phyloP scores from a whole-genome alignment of 208 protist genomes.

The Tetramitus jugosus region DNA sequence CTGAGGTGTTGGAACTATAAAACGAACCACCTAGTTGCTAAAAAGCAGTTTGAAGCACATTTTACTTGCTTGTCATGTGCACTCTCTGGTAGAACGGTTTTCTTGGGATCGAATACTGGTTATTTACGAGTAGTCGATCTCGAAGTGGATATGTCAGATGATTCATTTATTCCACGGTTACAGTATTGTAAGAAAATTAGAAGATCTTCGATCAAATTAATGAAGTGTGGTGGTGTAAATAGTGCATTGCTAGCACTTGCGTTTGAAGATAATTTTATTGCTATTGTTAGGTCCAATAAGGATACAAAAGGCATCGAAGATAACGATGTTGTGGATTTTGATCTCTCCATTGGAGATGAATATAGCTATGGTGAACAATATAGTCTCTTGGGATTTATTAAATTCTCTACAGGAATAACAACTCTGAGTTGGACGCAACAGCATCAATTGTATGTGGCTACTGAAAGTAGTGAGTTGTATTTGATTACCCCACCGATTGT shows the following conservation, averaged over 20 bases:
- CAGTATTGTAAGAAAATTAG: neutral
- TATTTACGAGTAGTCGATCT: slow-evolving; percentile 4
- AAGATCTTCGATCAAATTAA: neutral
- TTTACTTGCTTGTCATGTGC: neutral
- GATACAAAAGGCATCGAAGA: neutral
- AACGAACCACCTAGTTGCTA: neutral
- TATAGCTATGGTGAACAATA: neutral
- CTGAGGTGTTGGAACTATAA: slow-evolving; percentile 15
- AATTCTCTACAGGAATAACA: neutral
- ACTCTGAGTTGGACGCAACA: neutral
- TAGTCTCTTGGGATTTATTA: neutral
- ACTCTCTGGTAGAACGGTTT: neutral
- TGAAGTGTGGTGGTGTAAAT: neutral
- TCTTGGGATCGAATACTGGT: neutral
- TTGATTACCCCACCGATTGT: neutral
- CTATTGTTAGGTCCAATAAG: neutral
- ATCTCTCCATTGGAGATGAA: too few relatives aligned
- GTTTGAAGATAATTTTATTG: neutral
- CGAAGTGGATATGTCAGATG: neutral
- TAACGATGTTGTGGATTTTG: neutral
- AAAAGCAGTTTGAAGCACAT: neutral
- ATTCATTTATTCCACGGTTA: neutral
- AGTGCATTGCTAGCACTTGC: neutral
- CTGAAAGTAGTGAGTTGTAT: slow-evolving; percentile 1
- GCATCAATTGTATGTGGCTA: neutral